Conservation (phyloP, 1,284 basidiomycete genomes). For the Leucoagaricus sp. region DNA sequence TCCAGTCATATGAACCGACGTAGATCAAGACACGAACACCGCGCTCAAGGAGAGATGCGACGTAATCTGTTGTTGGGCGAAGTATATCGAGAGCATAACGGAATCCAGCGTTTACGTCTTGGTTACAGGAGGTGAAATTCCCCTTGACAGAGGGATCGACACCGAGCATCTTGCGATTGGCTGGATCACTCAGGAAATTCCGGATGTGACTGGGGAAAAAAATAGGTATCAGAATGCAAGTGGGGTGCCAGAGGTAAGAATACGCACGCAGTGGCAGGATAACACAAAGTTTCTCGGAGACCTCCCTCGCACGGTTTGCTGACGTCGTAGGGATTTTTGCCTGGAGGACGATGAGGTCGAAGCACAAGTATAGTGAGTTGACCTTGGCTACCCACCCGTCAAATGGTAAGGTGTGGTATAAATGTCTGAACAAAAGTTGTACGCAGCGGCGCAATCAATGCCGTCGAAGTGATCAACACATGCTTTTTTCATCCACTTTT, state of each 20-base stretch:
- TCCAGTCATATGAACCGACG: conserved; percentile 69
- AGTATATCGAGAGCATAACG: conserved; percentile 36
- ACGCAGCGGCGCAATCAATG: conserved; percentile 53
- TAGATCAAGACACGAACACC: conserved; percentile 75
- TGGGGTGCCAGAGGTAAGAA: neutral
- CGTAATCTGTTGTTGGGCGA: conserved; percentile 52
- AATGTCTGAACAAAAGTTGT: conserved; percentile 45
- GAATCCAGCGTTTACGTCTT: conserved; percentile 45
- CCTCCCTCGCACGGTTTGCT: conserved; percentile 55
- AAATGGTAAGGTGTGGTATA: conserved; percentile 32
- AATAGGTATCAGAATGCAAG: neutral
- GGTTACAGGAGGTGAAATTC: conserved; percentile 53
- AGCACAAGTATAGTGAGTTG: no score
- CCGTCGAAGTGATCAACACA: conserved; percentile 52
- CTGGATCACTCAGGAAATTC: conserved; percentile 9
- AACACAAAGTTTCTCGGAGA: conserved; percentile 42
- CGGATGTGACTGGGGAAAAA: conserved; percentile 4
- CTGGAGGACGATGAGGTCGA: conserved; percentile 20
- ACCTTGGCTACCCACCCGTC: conserved; percentile 36
- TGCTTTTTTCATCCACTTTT: conserved; percentile 39
- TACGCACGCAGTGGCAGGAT: conserved; percentile 48
- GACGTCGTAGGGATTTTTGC: conserved; percentile 62
- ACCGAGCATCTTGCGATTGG: conserved; percentile 51
- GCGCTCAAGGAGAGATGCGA: conserved; percentile 72
- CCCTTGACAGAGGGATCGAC: conserved; percentile 45